These are phyloP conservation scores for Aspergillus fumigatus DNA, from an alignment of 2,329 filamentous ascomycete species.

Conservation along the genomic window DNA sequence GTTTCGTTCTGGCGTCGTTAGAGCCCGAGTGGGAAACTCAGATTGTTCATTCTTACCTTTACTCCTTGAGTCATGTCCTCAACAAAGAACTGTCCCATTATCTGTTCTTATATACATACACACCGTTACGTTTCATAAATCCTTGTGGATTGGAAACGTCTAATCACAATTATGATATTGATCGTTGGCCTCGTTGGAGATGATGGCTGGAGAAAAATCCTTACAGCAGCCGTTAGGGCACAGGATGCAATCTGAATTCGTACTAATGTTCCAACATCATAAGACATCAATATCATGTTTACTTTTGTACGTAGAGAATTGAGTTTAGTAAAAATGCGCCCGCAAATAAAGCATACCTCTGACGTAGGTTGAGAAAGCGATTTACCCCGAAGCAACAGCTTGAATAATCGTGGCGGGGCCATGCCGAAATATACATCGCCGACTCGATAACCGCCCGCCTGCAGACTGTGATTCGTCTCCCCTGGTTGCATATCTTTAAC, in stretches of 20 bases:
- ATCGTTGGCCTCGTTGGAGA: neutral
- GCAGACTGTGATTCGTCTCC: conserved; percentile 6
- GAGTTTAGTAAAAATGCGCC: neutral
- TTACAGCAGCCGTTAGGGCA: neutral
- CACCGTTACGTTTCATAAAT: neutral
- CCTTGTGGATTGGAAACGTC: neutral
- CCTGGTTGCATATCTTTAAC: neutral
- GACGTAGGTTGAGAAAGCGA: neutral
- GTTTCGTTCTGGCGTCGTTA: conserved; percentile 9
- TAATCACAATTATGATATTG: neutral
- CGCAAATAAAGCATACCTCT: neutral
- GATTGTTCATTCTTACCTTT: neutral
- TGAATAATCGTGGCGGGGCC: neutral
- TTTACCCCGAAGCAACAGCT: neutral
- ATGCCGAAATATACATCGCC: neutral
- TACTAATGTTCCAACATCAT: neutral
- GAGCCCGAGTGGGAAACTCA: conserved; percentile 10
- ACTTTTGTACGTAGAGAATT: neutral
- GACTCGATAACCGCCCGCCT: conserved; percentile 19
- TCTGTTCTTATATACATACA: neutral
- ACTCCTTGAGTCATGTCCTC: conserved; percentile 7
- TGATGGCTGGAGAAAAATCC: neutral
- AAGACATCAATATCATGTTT: neutral
- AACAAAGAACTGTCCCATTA: neutral
- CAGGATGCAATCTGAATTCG: neutral